These are phyloP conservation scores for Globisporangium lucens DNA, from an alignment of 352 stramenopile genomes.

Conservation along the genomic window DNA sequence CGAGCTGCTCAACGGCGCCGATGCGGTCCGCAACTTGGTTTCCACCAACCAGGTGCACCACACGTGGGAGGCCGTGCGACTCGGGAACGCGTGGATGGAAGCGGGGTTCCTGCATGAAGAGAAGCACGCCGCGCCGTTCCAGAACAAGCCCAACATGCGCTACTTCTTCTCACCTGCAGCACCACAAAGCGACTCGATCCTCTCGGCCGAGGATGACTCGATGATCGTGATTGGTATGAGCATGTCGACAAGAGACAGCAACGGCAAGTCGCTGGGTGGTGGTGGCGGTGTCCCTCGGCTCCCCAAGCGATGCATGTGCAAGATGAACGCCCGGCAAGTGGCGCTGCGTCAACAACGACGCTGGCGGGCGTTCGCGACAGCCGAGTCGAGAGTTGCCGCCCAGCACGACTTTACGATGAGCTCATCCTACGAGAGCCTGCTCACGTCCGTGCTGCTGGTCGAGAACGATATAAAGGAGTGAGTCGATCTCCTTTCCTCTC, in stretches of 20 bases:
- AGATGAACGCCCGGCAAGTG: constrained; percentile 13
- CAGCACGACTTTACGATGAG: constrained; percentile 19
- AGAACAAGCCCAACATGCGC: constrained; percentile 16
- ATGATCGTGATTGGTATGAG: constrained; percentile 21
- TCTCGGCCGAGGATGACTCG: constrained; percentile 12
- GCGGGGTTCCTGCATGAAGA: constrained; percentile 47
- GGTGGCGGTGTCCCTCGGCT: neutral
- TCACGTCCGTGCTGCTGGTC: constrained; percentile 14
- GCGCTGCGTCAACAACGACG: neutral
- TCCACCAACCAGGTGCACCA: constrained; percentile 36
- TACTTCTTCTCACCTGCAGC: constrained; percentile 15
- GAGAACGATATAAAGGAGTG: neutral
- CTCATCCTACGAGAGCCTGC: constrained; percentile 18
- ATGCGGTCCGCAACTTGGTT: constrained; percentile 17
- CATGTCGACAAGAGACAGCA: constrained; percentile 13
- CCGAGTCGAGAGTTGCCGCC: constrained; percentile 12
- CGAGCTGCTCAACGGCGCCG: constrained; percentile 19
- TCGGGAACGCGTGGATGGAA: constrained; percentile 68
- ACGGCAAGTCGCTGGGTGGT: neutral
- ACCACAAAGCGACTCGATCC: constrained; percentile 5
- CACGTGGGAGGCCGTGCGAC: constrained; percentile 42
- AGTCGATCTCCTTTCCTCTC: neutral
- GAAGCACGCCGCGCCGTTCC: constrained; percentile 42
- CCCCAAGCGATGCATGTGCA: constrained; percentile 15
- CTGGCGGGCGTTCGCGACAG: constrained; percentile 15